Evolutionary conservation across 805 yeast species (phyloP), one percentile per base, ranked within the genome.

Genomic region (Teunomyces barrocoloradensis): DNA sequence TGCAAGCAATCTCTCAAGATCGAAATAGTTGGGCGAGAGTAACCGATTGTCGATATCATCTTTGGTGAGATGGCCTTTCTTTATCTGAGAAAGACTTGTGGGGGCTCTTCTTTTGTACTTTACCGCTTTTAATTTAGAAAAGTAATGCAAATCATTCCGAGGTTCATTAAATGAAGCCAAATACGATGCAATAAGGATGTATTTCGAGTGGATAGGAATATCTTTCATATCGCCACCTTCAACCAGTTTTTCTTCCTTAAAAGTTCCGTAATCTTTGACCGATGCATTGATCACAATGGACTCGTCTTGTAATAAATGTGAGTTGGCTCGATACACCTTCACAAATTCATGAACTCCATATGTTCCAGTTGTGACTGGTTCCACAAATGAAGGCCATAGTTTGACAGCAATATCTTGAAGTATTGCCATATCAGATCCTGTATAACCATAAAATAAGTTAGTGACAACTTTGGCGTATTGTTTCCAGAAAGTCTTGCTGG

Each of bases 141-240:
- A 91, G 45, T 79, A 70, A 44, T 81, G 78, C 57, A 82, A 68
- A 63, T 90, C 97, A 57, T 77, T 78, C 50, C 80, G 78, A 2
- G 85, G 82, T 27, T 85, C 87, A 47, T 82, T 80, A 59, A 79
- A 87, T 0, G 96, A 89, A 0, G 96, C 95, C 42, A 90, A 67
- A 61, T 86, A 91, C 0, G 96, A 84, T 1, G 96, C 89, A 28
- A 89, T 77, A 12, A 90, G 65, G n/a, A 91, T 65, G 58, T 78
- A 88, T 58, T 87, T 86, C 2, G 92, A 78, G 43, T 79, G 75
- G 6, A 59, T 60, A 0, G 91, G 81, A 36, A 87, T 66, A 53
- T 82, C 84, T 44, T 74, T 55, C 12, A 63, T 57, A 53, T 45
- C 45, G 48, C 54, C 54, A 25, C 48, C 47, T 1, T 58, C 52